Base-by-base conservation (phyloP, 192 early-diverging fungal species). In the Linnemannia exigua region DNA sequence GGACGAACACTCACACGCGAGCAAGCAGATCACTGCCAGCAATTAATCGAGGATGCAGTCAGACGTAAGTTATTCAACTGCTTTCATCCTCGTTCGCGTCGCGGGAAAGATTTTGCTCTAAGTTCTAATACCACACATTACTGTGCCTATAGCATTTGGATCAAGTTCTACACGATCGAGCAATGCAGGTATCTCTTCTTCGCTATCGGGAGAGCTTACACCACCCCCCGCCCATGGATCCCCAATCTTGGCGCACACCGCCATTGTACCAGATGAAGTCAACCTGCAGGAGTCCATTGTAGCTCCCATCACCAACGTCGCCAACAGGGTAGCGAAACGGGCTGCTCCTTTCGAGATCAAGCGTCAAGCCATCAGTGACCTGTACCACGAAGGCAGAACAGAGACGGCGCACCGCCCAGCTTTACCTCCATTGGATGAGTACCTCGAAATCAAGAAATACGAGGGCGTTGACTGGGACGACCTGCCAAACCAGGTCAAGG, bases 381-480 rank as follows among this genome's bases (percentile, higher is more conserved):
- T 67, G 38, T 47, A 72, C 33, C 44, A 72, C 7, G 51, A 70
- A 36, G 31, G 68, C 16, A 67, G 22, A 20, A 22, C 38, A 1
- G 38, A 67, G 15, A 50, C 28, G 2, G 36, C 70, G 12, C 22
- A 68, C 14, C 75, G 63, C 51, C 25, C 63, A 11, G 25, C 71
- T 0, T 61, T 74, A 15, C 67, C 80, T 20, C 36, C 80, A 16
- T 20, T 81, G 54, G 80, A 71, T 22, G 80, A 82, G 20, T 76
- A 76, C 66, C 58, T 82, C 14, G 80, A 82, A 44, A 76, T 82
- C 44, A 47, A 82, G 8, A 82, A 76, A 35, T 82, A 82, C 17
- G 50, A 66, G 5, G 80, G 80, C 38, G 80, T 82, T 22, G 74
- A 76, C n/a, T 82, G 80, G 80, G 75, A 82, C 19, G 68, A 76